These are phyloP conservation scores for Pyrrhoderma lamaoense DNA, from an alignment of 1,284 basidiomycete species.

Conservation along the genomic window DNA sequence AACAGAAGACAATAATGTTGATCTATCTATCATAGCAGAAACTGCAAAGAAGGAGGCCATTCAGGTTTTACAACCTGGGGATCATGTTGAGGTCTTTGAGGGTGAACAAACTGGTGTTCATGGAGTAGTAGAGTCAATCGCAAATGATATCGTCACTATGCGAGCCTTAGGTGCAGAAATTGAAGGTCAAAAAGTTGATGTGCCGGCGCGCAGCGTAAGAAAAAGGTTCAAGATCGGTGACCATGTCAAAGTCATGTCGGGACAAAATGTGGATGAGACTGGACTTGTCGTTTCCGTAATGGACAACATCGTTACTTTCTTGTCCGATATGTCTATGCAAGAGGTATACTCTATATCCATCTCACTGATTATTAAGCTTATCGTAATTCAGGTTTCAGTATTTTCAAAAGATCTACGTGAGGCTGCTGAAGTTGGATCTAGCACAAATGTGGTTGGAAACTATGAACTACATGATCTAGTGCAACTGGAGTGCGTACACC, in stretches of 20 bases:
- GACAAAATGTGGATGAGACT: constrained; percentile 92
- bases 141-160: constrained; percentile 83
- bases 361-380: constrained; percentile 4
- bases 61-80: constrained; percentile 91
- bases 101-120: constrained; percentile 93
- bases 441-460: constrained; percentile 83
- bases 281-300: constrained; percentile 92
- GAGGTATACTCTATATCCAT: constrained; percentile 47
- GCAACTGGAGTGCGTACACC: constrained; percentile 77
- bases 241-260: constrained; percentile 97
- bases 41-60: constrained; percentile 83
- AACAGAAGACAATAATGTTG: constrained; percentile 54
- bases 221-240: constrained; percentile 97
- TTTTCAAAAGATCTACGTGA: constrained; percentile 97
- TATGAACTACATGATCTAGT: constrained; percentile 97
- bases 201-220: constrained; percentile 83
- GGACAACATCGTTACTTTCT: constrained; percentile 89
- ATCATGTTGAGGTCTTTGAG: constrained; percentile 96
- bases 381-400: constrained; percentile 69
- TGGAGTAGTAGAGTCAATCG: constrained; percentile 87
- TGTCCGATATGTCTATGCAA: constrained; percentile 95
- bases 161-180: constrained; percentile 77
- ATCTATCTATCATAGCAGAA: constrained; percentile 82
- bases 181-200: constrained; percentile 78
- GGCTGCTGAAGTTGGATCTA: constrained; percentile 91